phyloP scores from a whole-genome alignment of 345 rosid species.

The Eucalyptus regnans region DNA sequence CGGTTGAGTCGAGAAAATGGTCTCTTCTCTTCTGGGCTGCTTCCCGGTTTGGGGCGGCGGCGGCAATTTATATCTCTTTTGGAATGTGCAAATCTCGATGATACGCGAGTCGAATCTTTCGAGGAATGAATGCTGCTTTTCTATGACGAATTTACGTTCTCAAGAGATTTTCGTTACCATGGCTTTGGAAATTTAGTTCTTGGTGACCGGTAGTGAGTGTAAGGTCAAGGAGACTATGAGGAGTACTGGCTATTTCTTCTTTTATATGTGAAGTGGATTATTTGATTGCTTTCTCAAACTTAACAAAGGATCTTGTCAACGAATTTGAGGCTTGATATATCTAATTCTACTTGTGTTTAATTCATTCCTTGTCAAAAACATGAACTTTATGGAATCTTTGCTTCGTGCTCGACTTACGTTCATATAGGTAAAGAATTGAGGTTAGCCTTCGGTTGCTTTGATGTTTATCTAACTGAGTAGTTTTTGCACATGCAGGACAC shows the following conservation, averaged over 20 bases:
- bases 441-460: not conserved
- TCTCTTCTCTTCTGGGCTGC: not conserved
- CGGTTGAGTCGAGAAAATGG: not conserved
- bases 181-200: not conserved
- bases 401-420: not conserved
- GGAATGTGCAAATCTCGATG: not conserved
- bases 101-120: not conserved
- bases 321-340: not conserved
- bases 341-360: not conserved
- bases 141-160: not conserved
- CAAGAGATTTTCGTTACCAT: not conserved
- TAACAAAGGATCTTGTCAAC: not conserved
- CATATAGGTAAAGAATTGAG: not conserved
- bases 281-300: not conserved
- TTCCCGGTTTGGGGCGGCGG: not conserved
- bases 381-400: not conserved
- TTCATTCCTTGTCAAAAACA: not conserved
- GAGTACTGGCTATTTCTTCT: not conserved
- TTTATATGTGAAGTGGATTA: not conserved
- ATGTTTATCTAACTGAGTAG: not conserved
- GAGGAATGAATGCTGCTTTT: not conserved
- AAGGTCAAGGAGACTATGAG: not conserved
- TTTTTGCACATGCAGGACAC: slow-evolving; percentile 29
- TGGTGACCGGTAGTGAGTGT: not conserved
- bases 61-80: not conserved